Evolutionary conservation across 2,329 filamentous ascomycete species (phyloP).

Genomic region (Atkinsonella texensis): DNA sequence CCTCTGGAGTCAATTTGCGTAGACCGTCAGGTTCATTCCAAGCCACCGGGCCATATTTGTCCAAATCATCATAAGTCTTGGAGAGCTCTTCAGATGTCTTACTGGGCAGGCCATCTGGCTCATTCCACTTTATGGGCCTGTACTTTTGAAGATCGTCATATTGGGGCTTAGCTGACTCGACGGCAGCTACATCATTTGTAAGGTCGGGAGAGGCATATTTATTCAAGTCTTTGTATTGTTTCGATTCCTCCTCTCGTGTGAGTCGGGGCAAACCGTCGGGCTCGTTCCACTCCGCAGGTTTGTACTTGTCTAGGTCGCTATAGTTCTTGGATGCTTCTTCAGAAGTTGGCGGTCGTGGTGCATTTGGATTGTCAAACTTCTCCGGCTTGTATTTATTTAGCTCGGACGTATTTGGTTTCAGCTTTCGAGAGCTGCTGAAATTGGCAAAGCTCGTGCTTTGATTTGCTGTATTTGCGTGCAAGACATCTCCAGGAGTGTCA

Average conservation of each 20-base stretch:
- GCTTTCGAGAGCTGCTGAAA: constrained; percentile 37
- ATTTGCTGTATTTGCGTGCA: constrained; percentile 13
- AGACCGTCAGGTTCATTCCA: constrained; percentile 27
- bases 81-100: constrained; percentile 22
- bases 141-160: constrained; percentile 31
- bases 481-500: constrained; percentile 12
- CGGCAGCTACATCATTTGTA: constrained; percentile 14
- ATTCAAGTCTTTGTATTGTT: constrained; percentile 23
- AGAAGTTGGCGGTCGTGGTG: constrained; percentile 14
- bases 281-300: constrained; percentile 18
- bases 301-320: constrained; percentile 29
- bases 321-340: constrained; percentile 26
- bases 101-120: constrained; percentile 26
- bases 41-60: constrained; percentile 21
- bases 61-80: constrained; percentile 27
- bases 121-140: constrained; percentile 24
- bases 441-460: constrained; percentile 5
- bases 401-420: constrained; percentile 14
- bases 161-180: constrained; percentile 12
- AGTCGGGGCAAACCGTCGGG: constrained; percentile 17
- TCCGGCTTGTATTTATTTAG: constrained; percentile 21
- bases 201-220: constrained; percentile 22
- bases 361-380: constrained; percentile 17
- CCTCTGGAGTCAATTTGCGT: constrained; percentile 19
- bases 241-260: constrained; percentile 18